Base-by-base conservation (phyloP, 371 early-diverging fungal species). In the Rhizopus arrhizus region DNA sequence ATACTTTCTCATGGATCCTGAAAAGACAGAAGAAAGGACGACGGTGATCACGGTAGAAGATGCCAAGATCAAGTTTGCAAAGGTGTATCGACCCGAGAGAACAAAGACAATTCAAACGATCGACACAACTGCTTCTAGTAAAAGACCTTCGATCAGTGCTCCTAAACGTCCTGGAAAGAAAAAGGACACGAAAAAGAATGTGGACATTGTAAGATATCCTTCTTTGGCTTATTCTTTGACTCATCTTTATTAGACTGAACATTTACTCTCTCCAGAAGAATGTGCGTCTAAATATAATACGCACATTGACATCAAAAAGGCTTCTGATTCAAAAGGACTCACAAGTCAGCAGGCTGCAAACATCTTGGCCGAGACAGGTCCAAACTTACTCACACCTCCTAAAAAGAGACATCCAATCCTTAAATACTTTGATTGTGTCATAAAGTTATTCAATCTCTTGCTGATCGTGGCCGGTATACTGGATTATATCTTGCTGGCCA, bases 371-470 rank as follows among this genome's bases (percentile, higher is more conserved):
- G 74, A 80, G 56, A 72, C 92, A 55, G 97, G 97, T 0, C 94
- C 86, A 43, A 97, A 97, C 70, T 57, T 83, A 16, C 80, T 97
- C 58, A 82, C 92, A 0, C 97, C 97, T 15, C 95, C 97, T 29
- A 92, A 92, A 68, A 87, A 85, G 69, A 81, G 82, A 65, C 88
- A 86, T 43, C 80, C 88, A 4, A 62, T 93, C 43, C 58, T 91
- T 42, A 82, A 83, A 56, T 97, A 87, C 70, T 48, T 95, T 29
- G 83, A 91, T 54, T 86, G 84, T 66, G 74, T 97, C 48, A 41
- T 70, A 2, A 83, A 84, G 22, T 77, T 95, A 8, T 96, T 96
- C 82, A 96, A 96, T 70, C 48, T 94, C 50, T 74, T 96, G 70
- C 79, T 96, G 65, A 83, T 95, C 22, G 68, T 91, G 22, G 87